Conservation (phyloP, 1,284 basidiomycete species). For the Ganoderma lingzhi region DNA sequence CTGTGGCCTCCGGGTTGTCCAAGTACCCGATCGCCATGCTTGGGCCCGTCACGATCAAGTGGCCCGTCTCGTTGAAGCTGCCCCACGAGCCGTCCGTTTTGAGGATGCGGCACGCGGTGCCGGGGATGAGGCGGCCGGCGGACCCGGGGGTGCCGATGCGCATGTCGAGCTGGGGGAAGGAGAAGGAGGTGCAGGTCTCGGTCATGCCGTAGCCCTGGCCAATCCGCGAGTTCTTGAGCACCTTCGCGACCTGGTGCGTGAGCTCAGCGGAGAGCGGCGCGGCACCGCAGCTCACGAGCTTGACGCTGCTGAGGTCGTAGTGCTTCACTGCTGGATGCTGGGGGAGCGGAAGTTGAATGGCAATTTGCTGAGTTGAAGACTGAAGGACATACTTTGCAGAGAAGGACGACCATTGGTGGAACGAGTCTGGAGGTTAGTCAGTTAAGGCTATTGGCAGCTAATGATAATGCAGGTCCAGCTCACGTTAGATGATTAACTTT, state of each 20-base stretch:
- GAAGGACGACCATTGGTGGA: conserved; percentile 64
- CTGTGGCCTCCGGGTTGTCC: conserved; percentile 49
- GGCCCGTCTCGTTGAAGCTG: conserved; percentile 49
- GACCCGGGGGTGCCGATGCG: conserved; percentile 44
- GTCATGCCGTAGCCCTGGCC: conserved; percentile 68
- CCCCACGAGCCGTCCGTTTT: conserved; percentile 50
- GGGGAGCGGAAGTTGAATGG: background rate
- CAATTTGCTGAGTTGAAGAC: too few species aligned
- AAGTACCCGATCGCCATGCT: conserved; percentile 51
- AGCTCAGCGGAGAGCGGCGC: conserved; percentile 78
- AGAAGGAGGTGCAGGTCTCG: conserved; percentile 57
- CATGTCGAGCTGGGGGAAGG: conserved; percentile 39
- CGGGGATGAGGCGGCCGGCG: conserved; percentile 50
- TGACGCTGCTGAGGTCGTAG: conserved; percentile 69
- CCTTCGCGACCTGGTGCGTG: conserved; percentile 57
- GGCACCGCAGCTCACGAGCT: conserved; percentile 71
- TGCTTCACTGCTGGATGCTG: conserved; percentile 74
- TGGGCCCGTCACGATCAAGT: conserved; percentile 50
- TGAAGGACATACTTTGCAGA: conserved; percentile 56
- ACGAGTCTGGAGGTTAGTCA: conserved; percentile 54
- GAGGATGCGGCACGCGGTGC: conserved; percentile 47
- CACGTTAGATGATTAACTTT: conserved; percentile 69
- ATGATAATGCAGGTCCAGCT: conserved; percentile 30
- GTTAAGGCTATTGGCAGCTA: conserved; percentile 1
- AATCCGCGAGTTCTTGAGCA: conserved; percentile 66